Evolutionary conservation across 306 rosid species (phyloP).

Genomic region (Sophora flavescens): DNA sequence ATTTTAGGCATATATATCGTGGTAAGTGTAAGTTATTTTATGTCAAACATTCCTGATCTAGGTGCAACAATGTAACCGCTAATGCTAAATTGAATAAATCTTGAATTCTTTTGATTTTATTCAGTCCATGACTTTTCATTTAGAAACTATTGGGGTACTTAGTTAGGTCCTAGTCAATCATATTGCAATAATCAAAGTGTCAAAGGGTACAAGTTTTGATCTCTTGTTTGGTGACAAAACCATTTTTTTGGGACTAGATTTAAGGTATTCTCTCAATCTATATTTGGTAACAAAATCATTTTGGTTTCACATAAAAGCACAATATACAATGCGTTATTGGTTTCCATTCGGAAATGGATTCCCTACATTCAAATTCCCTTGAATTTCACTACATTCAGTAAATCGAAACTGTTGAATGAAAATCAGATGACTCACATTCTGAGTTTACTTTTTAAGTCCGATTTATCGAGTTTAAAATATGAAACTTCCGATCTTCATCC

Average conservation of each 20-base stretch:
- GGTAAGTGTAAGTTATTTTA: conserved; percentile 55
- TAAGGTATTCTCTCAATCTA: too few species aligned
- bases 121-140: neutral
- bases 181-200: neutral
- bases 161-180: neutral
- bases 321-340: neutral
- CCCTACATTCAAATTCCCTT: too few species aligned
- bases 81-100: neutral
- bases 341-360: too few species aligned
- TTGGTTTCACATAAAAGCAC: neutral
- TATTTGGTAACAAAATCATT: neutral
- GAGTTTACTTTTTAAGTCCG: too few species aligned
- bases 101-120: neutral
- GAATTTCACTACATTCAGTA: too few species aligned
- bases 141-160: neutral
- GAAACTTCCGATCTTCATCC: too few species aligned
- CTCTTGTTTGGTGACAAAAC: neutral
- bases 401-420: too few species aligned
- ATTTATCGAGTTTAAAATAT: too few species aligned
- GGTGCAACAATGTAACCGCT: neutral
- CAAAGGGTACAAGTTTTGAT: neutral
- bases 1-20: conserved; percentile 69
- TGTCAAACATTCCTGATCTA: neutral
- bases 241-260: too few species aligned
- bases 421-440: too few species aligned